Conservation (phyloP, 2,329 filamentous ascomycete genomes). For the Cercospora sp. region DNA sequence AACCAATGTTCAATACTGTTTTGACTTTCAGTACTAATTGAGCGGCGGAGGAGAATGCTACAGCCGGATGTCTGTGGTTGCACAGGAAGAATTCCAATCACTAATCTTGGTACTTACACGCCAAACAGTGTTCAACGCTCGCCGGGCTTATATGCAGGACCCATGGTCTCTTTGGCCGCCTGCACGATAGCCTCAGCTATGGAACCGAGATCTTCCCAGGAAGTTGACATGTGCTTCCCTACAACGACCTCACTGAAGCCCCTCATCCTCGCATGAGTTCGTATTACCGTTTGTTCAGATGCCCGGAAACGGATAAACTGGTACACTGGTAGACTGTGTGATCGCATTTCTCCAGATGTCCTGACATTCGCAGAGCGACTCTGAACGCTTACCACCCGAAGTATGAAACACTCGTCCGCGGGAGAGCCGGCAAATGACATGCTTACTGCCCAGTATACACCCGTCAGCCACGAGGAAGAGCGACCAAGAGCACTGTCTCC, state of each 20-base stretch:
- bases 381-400: background rate
- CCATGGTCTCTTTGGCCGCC: background rate
- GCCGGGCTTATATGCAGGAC: background rate
- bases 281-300: background rate
- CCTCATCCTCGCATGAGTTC: background rate
- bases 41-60: background rate
- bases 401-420: background rate
- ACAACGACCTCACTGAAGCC: background rate
- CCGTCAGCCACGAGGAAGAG: background rate
- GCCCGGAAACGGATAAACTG: background rate
- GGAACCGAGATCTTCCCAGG: conserved; percentile 4
- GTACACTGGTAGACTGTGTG: background rate
- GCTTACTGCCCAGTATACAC: background rate
- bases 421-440: background rate
- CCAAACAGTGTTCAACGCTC: conserved; percentile 1
- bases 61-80: background rate
- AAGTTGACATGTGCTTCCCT: background rate
- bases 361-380: background rate
- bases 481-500: background rate
- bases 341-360: background rate
- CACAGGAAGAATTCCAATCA: background rate
- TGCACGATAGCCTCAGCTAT: background rate
- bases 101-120: background rate
- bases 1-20: background rate
- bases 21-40: background rate